Evolutionary conservation across 2,329 filamentous ascomycete species (phyloP).

Genomic region (Clonostachys chloroleuca): DNA sequence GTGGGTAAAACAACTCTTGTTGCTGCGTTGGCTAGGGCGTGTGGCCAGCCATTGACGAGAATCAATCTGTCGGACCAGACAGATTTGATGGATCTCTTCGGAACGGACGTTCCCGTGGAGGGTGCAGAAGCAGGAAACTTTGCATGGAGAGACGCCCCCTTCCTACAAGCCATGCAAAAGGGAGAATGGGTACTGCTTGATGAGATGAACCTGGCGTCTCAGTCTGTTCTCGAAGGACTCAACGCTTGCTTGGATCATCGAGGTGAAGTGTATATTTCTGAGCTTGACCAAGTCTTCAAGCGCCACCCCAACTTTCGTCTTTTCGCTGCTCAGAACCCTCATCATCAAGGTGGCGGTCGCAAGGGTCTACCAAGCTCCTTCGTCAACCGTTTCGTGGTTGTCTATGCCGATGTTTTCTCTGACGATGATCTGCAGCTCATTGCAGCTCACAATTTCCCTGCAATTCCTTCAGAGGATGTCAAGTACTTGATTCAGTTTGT

Average conservation of each 20-base stretch:
- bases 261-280: slow-evolving; percentile 91
- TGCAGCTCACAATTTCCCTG: slow-evolving; percentile 71
- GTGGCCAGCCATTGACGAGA: slow-evolving; percentile 78
- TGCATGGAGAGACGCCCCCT: slow-evolving; percentile 92
- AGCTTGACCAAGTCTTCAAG: slow-evolving; percentile 90
- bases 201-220: slow-evolving; percentile 97
- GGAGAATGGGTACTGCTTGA: slow-evolving; percentile 96
- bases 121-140: slow-evolving; percentile 89
- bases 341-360: slow-evolving; percentile 91
- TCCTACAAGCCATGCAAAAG: slow-evolving; percentile 92
- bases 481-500: slow-evolving; percentile 73
- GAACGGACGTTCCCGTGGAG: slow-evolving; percentile 92
- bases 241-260: slow-evolving; percentile 97
- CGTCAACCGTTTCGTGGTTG: slow-evolving; percentile 96
- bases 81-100: slow-evolving; percentile 95
- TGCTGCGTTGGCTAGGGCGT: slow-evolving; percentile 73
- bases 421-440: slow-evolving; percentile 79
- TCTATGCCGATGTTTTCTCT: slow-evolving; percentile 89
- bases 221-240: slow-evolving; percentile 91
- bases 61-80: slow-evolving; percentile 99
- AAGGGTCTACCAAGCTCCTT: slow-evolving; percentile 95
- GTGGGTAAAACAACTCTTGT: slow-evolving; percentile 97
- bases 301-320: slow-evolving; percentile 87
- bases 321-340: slow-evolving; percentile 95
- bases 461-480: slow-evolving; percentile 54